phyloP scores from a whole-genome alignment of 1,284 basidiomycete species.

The Malassezia caprae region DNA sequence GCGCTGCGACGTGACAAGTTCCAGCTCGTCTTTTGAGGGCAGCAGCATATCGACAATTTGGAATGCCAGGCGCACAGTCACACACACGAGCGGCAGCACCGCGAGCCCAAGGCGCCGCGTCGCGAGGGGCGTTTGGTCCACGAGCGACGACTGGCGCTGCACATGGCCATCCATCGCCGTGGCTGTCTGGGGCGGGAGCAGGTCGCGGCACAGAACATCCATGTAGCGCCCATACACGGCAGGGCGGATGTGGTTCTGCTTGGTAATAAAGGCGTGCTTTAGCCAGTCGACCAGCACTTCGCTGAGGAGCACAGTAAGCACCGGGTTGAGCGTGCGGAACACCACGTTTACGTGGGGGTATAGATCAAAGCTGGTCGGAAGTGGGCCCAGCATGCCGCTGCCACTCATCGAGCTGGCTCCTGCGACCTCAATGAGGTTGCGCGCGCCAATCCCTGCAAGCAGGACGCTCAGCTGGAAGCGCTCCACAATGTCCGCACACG shows the following conservation, averaged over 20 bases:
- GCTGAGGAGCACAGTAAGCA: conserved; percentile 76
- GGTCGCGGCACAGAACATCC: conserved; percentile 88
- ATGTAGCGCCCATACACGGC: conserved; percentile 91
- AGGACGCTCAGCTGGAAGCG: conserved; percentile 86
- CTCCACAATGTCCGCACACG: conserved; percentile 79
- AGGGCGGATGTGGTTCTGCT: conserved; percentile 78
- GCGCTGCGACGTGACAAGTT: neutral
- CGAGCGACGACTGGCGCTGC: conserved; percentile 63
- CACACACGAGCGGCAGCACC: conserved; percentile 77
- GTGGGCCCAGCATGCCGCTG: conserved; percentile 56
- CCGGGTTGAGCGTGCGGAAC: conserved; percentile 86
- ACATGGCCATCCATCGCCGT: conserved; percentile 14
- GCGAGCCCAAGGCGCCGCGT: conserved; percentile 88
- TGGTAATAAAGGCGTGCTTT: conserved; percentile 98
- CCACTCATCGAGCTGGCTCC: conserved; percentile 50
- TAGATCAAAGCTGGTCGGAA: conserved; percentile 49
- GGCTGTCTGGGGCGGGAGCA: conserved; percentile 62
- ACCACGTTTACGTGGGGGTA: conserved; percentile 51
- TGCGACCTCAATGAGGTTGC: conserved; percentile 88
- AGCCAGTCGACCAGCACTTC: conserved; percentile 97
- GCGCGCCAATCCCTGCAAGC: conserved; percentile 79
- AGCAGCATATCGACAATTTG: conserved; percentile 62
- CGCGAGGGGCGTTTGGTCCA: conserved; percentile 89
- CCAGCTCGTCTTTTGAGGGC: neutral
- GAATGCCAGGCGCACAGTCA: conserved; percentile 67